Evolutionary conservation across 371 early-diverging fungal species (phyloP), one percentile per base, ranked within the genome.

Genomic region (Apophysomyces trapeziformis): DNA sequence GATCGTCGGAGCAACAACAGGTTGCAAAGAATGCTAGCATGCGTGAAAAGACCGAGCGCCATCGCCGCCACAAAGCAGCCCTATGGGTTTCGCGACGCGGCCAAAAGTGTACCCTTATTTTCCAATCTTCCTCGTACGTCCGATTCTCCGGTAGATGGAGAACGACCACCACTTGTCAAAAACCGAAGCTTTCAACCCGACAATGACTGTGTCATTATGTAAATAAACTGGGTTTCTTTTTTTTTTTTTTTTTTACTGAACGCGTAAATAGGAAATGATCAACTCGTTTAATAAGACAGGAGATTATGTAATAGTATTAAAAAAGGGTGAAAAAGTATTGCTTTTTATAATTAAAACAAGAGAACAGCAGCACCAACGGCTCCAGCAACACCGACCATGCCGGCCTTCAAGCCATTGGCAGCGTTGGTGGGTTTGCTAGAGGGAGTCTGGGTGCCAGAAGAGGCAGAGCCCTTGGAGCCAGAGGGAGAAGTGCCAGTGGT

Each of bases 21-120:
- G 61, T 57, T 68, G 26, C 69, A 68, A 60, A 68, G 65, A 58
- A 68, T 68, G 69, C 61, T 68, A 65, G 69, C 69, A 38, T 64
- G 54, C 54, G 54, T 50, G 54, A 50, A 50, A 50, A 50, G 21
- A 50, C 54, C 54, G 5, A 50, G 54, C 54, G 54, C 54, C 21
- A 21, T 50, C 54, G 54, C 54, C 54, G 54, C 54, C 21, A 18
- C 54, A 50, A 50, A 50, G 32, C 32, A 26, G 21, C 54, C 54
- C 9, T 50, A 50, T 50, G 54, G 54, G 5, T 21, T 50, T 50
- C 54, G 54, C 8, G 54, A 50, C 54, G 54, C 54, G 18, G 54
- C 54, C 21, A 50, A 21, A 50, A 50, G 54, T 21, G 54, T 50
- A 5, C 54, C 54, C 54, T 50, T 50, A 21, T 21, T 50, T 21